These are phyloP conservation scores for Aspergillus sclerotioniger DNA, from an alignment of 495 filamentous ascomycete genomes.

Conservation along the genomic window DNA sequence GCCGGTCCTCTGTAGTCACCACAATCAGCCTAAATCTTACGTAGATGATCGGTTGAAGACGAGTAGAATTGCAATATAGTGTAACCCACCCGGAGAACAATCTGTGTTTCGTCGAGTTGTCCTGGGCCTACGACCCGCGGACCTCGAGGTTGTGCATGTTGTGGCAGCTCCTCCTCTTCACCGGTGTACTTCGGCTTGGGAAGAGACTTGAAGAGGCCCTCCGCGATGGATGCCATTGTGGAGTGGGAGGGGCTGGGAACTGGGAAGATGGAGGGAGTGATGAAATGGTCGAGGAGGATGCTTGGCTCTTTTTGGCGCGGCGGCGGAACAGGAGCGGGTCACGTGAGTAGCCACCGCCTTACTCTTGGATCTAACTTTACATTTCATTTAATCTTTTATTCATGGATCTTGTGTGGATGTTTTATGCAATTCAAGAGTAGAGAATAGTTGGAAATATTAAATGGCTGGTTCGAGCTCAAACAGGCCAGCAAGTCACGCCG, in stretches of 20 bases:
- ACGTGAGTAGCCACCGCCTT: too few relatives aligned
- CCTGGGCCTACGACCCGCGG: conserved; percentile 75
- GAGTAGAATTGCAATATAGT: neutral
- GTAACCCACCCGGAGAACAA: conserved; percentile 72
- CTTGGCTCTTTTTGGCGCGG: conserved; percentile 2
- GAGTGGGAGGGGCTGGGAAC: conserved; percentile 16
- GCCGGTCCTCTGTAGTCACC: conserved; percentile 62
- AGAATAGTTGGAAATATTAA: too few relatives aligned
- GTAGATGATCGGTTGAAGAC: neutral
- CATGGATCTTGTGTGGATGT: too few relatives aligned
- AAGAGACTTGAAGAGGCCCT: conserved; percentile 75
- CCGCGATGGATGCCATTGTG: conserved; percentile 67
- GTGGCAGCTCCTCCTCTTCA: conserved; percentile 77
- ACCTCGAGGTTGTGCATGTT: conserved; percentile 70
- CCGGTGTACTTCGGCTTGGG: conserved; percentile 88
- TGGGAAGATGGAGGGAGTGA: conserved; percentile 12
- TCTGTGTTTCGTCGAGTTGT: conserved; percentile 78
- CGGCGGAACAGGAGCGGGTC: too few relatives aligned
- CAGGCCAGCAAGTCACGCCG: too few relatives aligned
- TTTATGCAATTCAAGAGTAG: too few relatives aligned
- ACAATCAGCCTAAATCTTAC: neutral
- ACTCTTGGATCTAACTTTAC: too few relatives aligned
- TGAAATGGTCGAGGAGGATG: conserved; percentile 9
- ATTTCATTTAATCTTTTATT: too few relatives aligned
- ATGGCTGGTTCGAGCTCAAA: too few relatives aligned